These are phyloP conservation scores for Kwoniella botswanensis DNA, from an alignment of 768 basidiomycete genomes.

Conservation along the genomic window DNA sequence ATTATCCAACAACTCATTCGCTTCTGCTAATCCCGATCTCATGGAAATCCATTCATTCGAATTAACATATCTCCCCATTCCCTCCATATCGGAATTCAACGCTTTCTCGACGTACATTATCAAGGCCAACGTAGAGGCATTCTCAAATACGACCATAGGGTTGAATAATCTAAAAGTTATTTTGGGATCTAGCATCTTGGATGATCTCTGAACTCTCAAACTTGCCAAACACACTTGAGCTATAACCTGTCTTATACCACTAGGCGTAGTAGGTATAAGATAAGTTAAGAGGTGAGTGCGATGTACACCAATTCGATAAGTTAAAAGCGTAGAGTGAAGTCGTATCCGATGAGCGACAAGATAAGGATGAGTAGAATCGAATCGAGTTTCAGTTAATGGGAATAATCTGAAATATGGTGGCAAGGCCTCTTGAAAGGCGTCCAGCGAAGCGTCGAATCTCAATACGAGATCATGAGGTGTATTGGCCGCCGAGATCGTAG, in stretches of 20 bases:
- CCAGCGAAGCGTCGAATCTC: conserved; percentile 43
- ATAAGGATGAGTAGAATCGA: conserved; percentile 40
- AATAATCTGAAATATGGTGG: conserved; percentile 45
- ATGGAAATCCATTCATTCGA: conserved; percentile 23
- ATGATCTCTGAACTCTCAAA: conserved; percentile 41
- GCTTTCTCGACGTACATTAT: conserved; percentile 42
- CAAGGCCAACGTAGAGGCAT: conserved; percentile 38
- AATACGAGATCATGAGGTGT: conserved; percentile 43
- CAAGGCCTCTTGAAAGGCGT: conserved; percentile 46
- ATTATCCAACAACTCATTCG: conserved; percentile 45
- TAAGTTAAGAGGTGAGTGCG: conserved; percentile 44
- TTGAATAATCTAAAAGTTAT: conserved; percentile 44
- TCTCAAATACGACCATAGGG: conserved; percentile 45
- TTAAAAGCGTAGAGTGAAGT: conserved; percentile 39
- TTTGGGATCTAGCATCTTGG: conserved; percentile 45
- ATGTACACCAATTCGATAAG: conserved; percentile 42
- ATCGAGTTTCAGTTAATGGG: conserved; percentile 41
- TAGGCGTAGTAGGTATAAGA: conserved; percentile 34
- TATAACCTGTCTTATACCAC: conserved; percentile 32
- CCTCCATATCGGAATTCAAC: neutral
- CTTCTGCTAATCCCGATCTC: conserved; percentile 39
- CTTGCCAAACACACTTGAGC: conserved; percentile 38
- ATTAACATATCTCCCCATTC: neutral
- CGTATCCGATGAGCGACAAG: conserved; percentile 43
- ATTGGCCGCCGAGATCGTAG: conserved; percentile 39